Base-by-base conservation (phyloP, 2,329 filamentous ascomycete species). In the Talaromyces albobiverticillius region DNA sequence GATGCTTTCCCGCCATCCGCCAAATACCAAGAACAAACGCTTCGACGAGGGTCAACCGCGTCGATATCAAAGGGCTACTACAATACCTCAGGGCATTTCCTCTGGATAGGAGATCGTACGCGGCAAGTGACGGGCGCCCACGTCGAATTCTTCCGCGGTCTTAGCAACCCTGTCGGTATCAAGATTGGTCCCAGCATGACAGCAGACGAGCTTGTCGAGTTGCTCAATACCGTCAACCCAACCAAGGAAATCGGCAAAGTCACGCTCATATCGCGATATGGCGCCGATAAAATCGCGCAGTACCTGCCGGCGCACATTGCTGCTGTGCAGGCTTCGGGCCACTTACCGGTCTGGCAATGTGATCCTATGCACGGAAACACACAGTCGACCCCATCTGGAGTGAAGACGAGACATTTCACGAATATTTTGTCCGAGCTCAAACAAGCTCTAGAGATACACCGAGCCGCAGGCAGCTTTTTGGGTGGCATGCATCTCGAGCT, bases 91-190 rank as follows among this genome's bases (percentile, higher is more conserved):
- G 90, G 90, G 0, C 94, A 99, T 70, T 97, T 99, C 77, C 82
- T 99, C 70, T 99, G 94, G 94, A 95, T 99, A 64, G 94, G 94
- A 52, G 94, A 99, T 72, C 89, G 94, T 60, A 99, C 94, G 2
- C 85, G 94, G 45, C 93, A 97, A 73, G 84, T 96, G 43, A 88
- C 94, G 67, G 90, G 93, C 63, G 93, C 88, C 0, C 94, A 99
- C 72, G 88, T 99, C 58, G 94, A 99, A 74, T 99, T 95, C 79
- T 95, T 97, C 82, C 88, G 94, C 43, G 94, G 94, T 55, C 88
- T 99, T 61, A 87, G 90, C 64, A 99, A 99, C 75, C 94, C 94
- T 0, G 90, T 99, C 62, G 94, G 94, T 58, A 87, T 99, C 73
- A 99, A 99, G 73, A 89, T 99, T 55, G 94, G 94, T 0, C 94